These are phyloP conservation scores for Inonotus hispidus DNA, from an alignment of 1,284 basidiomycete genomes.

Conservation along the genomic window DNA sequence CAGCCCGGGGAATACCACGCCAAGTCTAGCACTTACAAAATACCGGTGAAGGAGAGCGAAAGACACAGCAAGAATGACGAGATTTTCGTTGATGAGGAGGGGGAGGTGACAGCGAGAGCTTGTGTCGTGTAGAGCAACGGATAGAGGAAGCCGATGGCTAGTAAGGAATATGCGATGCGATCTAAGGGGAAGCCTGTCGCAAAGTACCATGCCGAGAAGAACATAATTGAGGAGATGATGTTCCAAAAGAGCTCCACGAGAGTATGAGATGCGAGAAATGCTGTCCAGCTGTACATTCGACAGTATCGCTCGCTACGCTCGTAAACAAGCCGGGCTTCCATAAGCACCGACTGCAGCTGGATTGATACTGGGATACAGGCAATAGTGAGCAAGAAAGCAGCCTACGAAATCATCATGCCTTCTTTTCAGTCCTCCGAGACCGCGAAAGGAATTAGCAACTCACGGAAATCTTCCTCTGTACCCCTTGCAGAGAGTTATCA, in stretches of 20 bases:
- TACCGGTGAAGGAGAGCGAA: slow-evolving; percentile 13
- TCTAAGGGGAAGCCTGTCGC: slow-evolving; percentile 13
- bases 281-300: slow-evolving; percentile 18
- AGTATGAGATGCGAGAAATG: slow-evolving; percentile 12
- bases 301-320: slow-evolving; percentile 17
- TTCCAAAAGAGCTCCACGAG: slow-evolving; percentile 18
- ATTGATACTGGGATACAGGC: slow-evolving; percentile 34
- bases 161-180: slow-evolving; percentile 15
- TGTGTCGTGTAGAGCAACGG: slow-evolving; percentile 18
- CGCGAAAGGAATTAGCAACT: slow-evolving; percentile 24
- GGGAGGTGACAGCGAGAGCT: slow-evolving; percentile 19
- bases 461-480: slow-evolving; percentile 18
- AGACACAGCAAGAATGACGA: slow-evolving; percentile 13
- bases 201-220: slow-evolving; percentile 24
- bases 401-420: slow-evolving; percentile 25
- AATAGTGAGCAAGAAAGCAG: slow-evolving; percentile 27
- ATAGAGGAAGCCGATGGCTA: slow-evolving; percentile 9
- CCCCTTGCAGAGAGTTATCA: slow-evolving; percentile 15
- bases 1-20: neutral
- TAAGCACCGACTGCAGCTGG: slow-evolving; percentile 43
- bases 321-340: slow-evolving; percentile 24
- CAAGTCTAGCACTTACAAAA: slow-evolving; percentile 10
- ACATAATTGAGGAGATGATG: slow-evolving; percentile 12
- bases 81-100: slow-evolving; percentile 12
- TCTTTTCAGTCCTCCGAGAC: slow-evolving; percentile 35